Evolutionary conservation across 495 filamentous ascomycete genomes (phyloP), one percentile per base, ranked within the genome.

Genomic region (Xanthoparmelia taractica): DNA sequence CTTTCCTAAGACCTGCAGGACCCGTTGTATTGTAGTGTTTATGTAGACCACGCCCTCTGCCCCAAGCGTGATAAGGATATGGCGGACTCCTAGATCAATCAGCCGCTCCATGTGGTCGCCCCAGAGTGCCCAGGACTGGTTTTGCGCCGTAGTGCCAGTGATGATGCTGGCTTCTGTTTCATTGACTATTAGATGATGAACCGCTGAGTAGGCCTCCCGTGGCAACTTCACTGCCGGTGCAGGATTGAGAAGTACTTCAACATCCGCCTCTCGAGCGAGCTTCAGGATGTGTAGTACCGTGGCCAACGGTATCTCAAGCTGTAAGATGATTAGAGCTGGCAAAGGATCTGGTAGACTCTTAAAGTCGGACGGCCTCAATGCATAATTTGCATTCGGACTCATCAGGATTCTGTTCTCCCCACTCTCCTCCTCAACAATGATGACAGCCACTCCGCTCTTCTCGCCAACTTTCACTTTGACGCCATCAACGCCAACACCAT

Each of bases 401-500:
- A 97, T 78, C 50, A 97, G 71, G 68, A 97, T 97, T 36, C 92
- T 78, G 71, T 97, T 97, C 78, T 96, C 85, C 1, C 91, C 84
- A 15, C 80, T 82, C 57, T 83, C 79, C 59, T 88, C 86, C 63
- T 96, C 92, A n/a, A 96, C 82, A 43, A 96, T 89, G 54, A 90
- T 87, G 31, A 91, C 80, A 20, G 92, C 90, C 4, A 91, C 80
- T 10, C 94, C 94, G 0, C 90, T 96, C 68, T 84, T 85, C 66
- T 77, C 69, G 5, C 77, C 81, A 6, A 72, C 65, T 17, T 80
- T 64, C 0, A 79, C 72, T 15, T 66, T 57, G 1, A 95, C 79
- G 6, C 78, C 78, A 2, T 76, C 74, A 0, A 79, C 77, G 69
- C 88, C 84, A 47, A 96, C 81, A 29, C 86, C 87, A 67, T 88